These are phyloP conservation scores for Mycena epipterygia DNA, from an alignment of 768 basidiomycete species.

Conservation along the genomic window DNA sequence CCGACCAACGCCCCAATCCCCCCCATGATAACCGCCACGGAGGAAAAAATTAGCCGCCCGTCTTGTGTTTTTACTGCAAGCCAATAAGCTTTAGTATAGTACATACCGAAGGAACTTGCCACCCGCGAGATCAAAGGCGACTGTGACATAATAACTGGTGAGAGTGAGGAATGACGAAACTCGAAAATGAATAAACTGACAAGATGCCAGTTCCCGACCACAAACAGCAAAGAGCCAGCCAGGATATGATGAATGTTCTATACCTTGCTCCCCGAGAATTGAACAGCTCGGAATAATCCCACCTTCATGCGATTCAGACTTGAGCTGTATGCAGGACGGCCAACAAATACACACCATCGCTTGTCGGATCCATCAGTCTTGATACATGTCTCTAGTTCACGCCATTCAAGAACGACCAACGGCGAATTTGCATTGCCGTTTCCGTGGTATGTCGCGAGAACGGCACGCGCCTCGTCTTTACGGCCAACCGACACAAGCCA, in stretches of 20 bases:
- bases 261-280: constrained; percentile 61
- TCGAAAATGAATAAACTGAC: too few relatives aligned
- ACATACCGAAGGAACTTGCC: constrained; percentile 44
- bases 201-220: constrained; percentile 38
- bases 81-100: background rate
- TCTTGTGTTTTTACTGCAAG: constrained; percentile 53
- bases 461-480: constrained; percentile 61
- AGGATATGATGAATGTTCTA: constrained; percentile 60
- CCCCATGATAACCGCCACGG: constrained; percentile 55
- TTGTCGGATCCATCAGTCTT: constrained; percentile 65
- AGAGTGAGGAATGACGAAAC: background rate
- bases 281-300: constrained; percentile 66
- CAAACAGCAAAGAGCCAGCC: constrained; percentile 60
- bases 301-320: constrained; percentile 41
- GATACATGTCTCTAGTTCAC: constrained; percentile 65
- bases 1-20: constrained; percentile 57
- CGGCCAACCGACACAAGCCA: constrained; percentile 66
- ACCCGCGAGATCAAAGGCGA: constrained; percentile 67
- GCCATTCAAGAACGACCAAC: constrained; percentile 65
- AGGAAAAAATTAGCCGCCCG: constrained; percentile 53
- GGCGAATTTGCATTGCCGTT: constrained; percentile 63
- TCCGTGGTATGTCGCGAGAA: constrained; percentile 68
- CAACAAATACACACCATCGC: constrained; percentile 55
- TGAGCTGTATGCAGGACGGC: background rate
- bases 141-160: constrained; percentile 45